Percentiles rank a stretch among this genome's conserved stretches.
These are phyloP conservation scores for Amniculicola lignicola DNA, from an alignment of 495 filamentous ascomycete species.

Conservation along the genomic window DNA sequence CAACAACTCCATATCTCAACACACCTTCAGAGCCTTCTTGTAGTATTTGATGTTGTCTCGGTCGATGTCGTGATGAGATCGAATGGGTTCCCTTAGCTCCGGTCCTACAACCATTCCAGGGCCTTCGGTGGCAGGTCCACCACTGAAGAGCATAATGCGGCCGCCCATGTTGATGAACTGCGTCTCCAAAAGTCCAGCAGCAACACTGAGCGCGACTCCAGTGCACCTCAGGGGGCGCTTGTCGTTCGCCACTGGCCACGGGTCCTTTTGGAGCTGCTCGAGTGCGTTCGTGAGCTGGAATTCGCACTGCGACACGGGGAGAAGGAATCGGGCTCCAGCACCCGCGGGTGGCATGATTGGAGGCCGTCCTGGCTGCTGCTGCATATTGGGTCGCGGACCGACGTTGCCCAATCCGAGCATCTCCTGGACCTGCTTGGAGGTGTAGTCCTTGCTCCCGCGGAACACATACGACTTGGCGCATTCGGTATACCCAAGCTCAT, in stretches of 20 bases:
- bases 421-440: conserved; percentile 94
- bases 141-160: conserved; percentile 95
- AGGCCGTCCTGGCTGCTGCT: conserved; percentile 69
- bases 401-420: conserved; percentile 82
- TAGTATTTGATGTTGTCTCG: conserved; percentile 99
- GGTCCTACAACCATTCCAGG: conserved; percentile 96
- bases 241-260: conserved; percentile 96
- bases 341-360: conserved; percentile 66
- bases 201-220: conserved; percentile 92
- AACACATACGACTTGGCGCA: conserved; percentile 99
- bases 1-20: background rate
- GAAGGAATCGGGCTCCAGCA: conserved; percentile 80
- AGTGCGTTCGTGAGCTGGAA: conserved; percentile 97
- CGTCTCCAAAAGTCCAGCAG: conserved; percentile 85
- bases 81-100: conserved; percentile 94
- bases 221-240: conserved; percentile 90
- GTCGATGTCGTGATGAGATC: conserved; percentile 98
- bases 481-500: conserved; percentile 96
- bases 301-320: conserved; percentile 94
- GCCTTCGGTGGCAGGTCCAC: conserved; percentile 92
- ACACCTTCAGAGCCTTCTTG: conserved; percentile 96
- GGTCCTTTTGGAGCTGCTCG: conserved; percentile 95
- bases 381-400: conserved; percentile 73
- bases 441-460: conserved; percentile 95
- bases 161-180: conserved; percentile 94